Evolutionary conservation across 495 filamentous ascomycete species (phyloP).

Genomic region (Trichoderma gamsii): DNA sequence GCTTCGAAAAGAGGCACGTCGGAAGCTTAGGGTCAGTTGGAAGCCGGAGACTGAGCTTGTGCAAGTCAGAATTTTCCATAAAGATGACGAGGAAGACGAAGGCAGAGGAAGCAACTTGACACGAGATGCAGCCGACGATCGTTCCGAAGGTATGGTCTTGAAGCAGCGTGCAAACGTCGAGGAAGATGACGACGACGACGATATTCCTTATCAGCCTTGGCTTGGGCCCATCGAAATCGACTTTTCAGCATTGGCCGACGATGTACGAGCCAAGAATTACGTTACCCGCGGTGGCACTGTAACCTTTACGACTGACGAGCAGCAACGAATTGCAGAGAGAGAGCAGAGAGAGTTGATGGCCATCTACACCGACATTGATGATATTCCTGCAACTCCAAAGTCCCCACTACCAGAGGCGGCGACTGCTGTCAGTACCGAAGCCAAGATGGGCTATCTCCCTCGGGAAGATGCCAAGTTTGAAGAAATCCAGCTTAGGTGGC

Average conservation of each 20-base stretch:
- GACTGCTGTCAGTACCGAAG: constrained; percentile 17
- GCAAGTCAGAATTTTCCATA: constrained; percentile 65
- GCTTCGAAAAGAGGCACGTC: constrained; percentile 70
- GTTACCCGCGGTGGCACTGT: constrained; percentile 58
- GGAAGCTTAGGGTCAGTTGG: constrained; percentile 59
- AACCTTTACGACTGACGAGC: constrained; percentile 56
- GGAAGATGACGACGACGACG: constrained; percentile 56
- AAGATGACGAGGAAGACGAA: constrained; percentile 69
- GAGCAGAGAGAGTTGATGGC: constrained; percentile 79
- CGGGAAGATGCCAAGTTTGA: constrained; percentile 20
- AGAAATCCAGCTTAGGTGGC: constrained; percentile 31
- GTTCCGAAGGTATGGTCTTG: constrained; percentile 72
- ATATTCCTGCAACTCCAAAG: constrained; percentile 71
- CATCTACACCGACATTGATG: constrained; percentile 64
- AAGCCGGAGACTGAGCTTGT: constrained; percentile 68
- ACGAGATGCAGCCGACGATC: constrained; percentile 63
- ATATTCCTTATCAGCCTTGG: constrained; percentile 32
- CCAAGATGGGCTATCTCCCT: constrained; percentile 21
- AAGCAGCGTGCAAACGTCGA: constrained; percentile 58
- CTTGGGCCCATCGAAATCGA: constrained; percentile 43
- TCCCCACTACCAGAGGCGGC: constrained; percentile 51
- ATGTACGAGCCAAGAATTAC: constrained; percentile 50
- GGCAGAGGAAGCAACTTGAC: constrained; percentile 60
- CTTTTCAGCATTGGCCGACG: constrained; percentile 43
- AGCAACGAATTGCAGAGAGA: constrained; percentile 59